phyloP scores from a whole-genome alignment of 2,329 filamentous ascomycete genomes.

The Pseudogymnoascus sp. region DNA sequence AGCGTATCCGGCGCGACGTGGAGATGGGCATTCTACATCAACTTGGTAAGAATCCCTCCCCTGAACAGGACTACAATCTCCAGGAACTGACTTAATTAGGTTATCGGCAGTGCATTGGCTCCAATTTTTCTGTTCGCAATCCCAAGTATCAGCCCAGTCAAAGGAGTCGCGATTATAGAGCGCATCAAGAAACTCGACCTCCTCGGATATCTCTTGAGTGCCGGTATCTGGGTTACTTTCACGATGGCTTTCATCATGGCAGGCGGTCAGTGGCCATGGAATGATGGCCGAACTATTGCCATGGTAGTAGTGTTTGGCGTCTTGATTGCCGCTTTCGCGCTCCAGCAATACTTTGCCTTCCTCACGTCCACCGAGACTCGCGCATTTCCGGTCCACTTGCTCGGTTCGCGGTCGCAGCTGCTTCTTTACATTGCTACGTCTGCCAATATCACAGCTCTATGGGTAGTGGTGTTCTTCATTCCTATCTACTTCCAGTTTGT shows the following conservation, averaged over 20 bases:
- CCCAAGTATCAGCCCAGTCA: not conserved
- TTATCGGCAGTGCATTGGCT: conserved; percentile 22
- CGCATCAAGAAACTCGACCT: conserved; percentile 33
- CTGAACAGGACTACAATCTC: no score
- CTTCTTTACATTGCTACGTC: conserved; percentile 36
- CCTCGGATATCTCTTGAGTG: conserved; percentile 37
- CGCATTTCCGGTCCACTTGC: conserved; percentile 39
- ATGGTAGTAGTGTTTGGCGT: conserved; percentile 39
- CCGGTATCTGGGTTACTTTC: conserved; percentile 34
- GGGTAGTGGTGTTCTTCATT: conserved; percentile 35
- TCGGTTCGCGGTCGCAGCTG: conserved; percentile 31
- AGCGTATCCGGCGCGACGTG: conserved; percentile 24
- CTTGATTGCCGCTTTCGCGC: conserved; percentile 34
- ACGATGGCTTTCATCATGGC: conserved; percentile 43
- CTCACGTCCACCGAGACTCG: conserved; percentile 36
- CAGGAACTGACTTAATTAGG: conserved; percentile 11
- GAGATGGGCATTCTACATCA: conserved; percentile 26
- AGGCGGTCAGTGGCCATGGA: conserved; percentile 43
- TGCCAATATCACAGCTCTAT: conserved; percentile 23
- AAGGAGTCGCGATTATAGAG: conserved; percentile 12
- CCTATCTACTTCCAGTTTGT: conserved; percentile 42
- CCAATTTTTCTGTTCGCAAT: conserved; percentile 29
- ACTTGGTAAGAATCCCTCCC: conserved; percentile 19
- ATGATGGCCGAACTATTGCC: conserved; percentile 35
- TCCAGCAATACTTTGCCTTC: conserved; percentile 40